A percentile compares a stretch with the other conserved stretches of the same genome.
Conservation (phyloP, 106 monocot species). For the Amphibolis antarctica region DNA sequence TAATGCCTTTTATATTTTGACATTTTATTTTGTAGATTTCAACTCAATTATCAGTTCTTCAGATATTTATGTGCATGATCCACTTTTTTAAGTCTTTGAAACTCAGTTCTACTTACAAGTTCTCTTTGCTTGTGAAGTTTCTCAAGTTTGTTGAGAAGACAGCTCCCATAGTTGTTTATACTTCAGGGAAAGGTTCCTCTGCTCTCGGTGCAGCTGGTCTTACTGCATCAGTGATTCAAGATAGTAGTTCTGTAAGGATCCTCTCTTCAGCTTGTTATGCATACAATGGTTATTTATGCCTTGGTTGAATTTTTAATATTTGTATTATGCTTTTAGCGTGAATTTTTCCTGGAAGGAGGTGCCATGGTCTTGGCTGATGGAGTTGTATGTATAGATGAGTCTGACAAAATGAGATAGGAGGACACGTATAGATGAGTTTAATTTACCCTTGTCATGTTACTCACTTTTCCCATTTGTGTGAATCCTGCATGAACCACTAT, state of each 20-base stretch:
- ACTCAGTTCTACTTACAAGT: not conserved
- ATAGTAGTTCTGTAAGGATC: slow-evolving; percentile 67
- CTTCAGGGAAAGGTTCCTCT: slow-evolving; percentile 97
- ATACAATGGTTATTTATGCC: not conserved
- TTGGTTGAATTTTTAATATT: not conserved
- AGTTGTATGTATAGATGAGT: slow-evolving; percentile 98
- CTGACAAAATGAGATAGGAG: slow-evolving; percentile 99
- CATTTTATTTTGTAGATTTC: not conserved
- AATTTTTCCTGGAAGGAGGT: slow-evolving; percentile 99
- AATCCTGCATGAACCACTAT: not conserved
- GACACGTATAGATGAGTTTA: slow-evolving; percentile 74
- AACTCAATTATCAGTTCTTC: not conserved
- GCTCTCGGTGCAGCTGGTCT: slow-evolving; percentile 99
- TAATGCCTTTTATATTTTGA: not conserved
- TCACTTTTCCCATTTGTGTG: too few relatives aligned
- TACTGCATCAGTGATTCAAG: slow-evolving; percentile 95
- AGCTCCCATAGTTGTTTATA: slow-evolving; percentile 93
- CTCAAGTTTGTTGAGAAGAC: slow-evolving; percentile 99
- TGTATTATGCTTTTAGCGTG: slow-evolving; percentile 44
- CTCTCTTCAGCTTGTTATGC: not conserved
- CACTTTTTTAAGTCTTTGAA: not conserved
- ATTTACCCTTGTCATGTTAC: too few relatives aligned
- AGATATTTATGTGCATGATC: not conserved
- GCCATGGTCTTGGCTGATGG: slow-evolving; percentile 99
- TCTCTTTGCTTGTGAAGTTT: slow-evolving; percentile 40